Percentiles rank a stretch among this genome's conserved stretches.
phyloP scores from a whole-genome alignment of 2,329 filamentous ascomycete species.

The Diaporthe sp. region DNA sequence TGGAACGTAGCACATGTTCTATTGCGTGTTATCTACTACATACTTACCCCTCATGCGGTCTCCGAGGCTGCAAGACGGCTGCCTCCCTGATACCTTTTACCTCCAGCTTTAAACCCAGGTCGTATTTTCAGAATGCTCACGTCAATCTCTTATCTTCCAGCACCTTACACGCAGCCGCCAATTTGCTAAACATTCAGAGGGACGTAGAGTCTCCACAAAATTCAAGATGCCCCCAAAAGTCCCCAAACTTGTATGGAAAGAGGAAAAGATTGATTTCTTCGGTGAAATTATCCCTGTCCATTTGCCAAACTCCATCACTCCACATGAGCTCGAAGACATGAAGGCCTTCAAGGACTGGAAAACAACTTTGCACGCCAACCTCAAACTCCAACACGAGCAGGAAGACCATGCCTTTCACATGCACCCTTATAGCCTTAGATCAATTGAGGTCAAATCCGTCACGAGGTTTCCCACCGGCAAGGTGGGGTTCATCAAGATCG shows the following conservation, averaged over 20 bases:
- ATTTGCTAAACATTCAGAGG: too few relatives aligned
- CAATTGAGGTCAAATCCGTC: slow-evolving; percentile 67
- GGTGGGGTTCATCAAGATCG: slow-evolving; percentile 71
- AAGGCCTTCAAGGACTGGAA: slow-evolving; percentile 61
- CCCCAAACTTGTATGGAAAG: background rate
- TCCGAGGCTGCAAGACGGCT: too few relatives aligned
- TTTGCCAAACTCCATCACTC: background rate
- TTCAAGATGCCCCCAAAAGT: background rate
- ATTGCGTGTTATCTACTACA: too few relatives aligned
- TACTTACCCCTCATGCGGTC: too few relatives aligned
- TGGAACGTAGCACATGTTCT: too few relatives aligned
- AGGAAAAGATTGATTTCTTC: slow-evolving; percentile 6
- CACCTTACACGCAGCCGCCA: too few relatives aligned
- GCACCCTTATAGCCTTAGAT: slow-evolving; percentile 66
- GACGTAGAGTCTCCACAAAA: too few relatives aligned
- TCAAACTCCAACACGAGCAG: slow-evolving; percentile 56
- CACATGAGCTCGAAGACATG: background rate
- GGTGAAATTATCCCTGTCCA: background rate
- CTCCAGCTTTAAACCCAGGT: too few relatives aligned
- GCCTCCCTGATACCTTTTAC: too few relatives aligned
- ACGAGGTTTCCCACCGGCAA: slow-evolving; percentile 62
- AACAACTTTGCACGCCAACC: slow-evolving; percentile 60
- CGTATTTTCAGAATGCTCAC: too few relatives aligned
- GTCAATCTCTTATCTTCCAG: too few relatives aligned
- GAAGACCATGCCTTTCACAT: slow-evolving; percentile 66